Base-by-base conservation (phyloP, 352 stramenopile genomes). In the Globisporangium apiculatum region DNA sequence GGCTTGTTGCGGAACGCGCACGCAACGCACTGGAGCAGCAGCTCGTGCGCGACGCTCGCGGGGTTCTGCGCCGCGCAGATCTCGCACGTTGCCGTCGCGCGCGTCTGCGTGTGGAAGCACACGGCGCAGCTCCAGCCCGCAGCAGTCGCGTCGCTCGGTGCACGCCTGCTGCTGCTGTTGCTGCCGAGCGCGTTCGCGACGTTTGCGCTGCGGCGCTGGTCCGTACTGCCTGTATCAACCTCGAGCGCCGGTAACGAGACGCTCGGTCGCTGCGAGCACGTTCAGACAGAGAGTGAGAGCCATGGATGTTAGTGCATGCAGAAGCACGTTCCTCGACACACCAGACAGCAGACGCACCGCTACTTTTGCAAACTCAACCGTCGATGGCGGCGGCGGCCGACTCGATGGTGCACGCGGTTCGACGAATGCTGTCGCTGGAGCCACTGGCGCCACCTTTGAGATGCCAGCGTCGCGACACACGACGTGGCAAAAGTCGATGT, bases 1-100 rank as follows among this genome's bases (percentile, higher is more conserved):
- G 58, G 42, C 15, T 75, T 82, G 66, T 89, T 92, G 48, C 73
- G 74, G 46, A 90, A 91, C 1, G 69, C 71, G 31, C 83, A 93
- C 5, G 74, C 68, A n/a, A 61, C 61, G 57, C 80, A 93, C 47
- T 88, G 79, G 17, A 83, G 55, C 3, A 86, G 58, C 54, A 68
- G 71, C 51, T 81, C 67, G 51, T 76, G 75, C 35, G 77, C 67
- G 3, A 77, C 64, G 3, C 72, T 84, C 8, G 73, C 65, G 14
- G 83, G 79, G 52, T 93, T 86, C 46, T 88, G 71, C 15, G 83
- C 68, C 15, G 79, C 80, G 55, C 83, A 93, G 48, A 93, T 91
- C 63, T 91, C 79, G 43, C 83, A 93, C 15, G 60, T 67, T 1
- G 60, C 35, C 0, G 69, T 80, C 0, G 62, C 35, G 45, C 62